A percentile compares a stretch with the other conserved stretches of the same genome.
phyloP scores from a whole-genome alignment of 2,329 filamentous ascomycete genomes.

The Hymenoscyphus linearis region DNA sequence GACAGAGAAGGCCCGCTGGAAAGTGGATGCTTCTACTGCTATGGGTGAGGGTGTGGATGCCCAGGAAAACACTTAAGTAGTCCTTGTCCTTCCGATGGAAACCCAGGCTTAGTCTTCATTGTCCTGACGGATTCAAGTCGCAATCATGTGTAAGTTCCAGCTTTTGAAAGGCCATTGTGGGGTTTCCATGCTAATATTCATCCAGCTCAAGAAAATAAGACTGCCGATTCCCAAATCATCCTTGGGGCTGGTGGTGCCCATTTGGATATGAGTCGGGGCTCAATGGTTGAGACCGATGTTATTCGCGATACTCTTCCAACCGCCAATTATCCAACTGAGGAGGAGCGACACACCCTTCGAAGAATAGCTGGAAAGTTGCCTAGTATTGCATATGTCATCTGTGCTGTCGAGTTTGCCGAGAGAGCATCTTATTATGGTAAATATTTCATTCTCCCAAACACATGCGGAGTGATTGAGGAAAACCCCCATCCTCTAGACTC shows the following conservation, averaged over 20 bases:
- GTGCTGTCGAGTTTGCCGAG: constrained; percentile 70
- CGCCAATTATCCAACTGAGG: constrained; percentile 40
- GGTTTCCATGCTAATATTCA: background rate
- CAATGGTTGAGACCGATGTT: constrained; percentile 5
- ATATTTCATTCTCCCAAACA: background rate
- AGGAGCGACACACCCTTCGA: constrained; percentile 55
- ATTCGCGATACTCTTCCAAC: background rate
- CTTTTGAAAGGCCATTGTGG: background rate
- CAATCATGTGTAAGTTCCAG: background rate
- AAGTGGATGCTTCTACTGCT: background rate
- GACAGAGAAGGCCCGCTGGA: background rate
- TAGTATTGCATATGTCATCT: constrained; percentile 63
- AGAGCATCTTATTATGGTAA: constrained; percentile 43
- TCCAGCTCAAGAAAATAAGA: constrained; percentile 14
- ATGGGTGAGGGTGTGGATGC: background rate
- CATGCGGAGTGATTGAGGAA: background rate
- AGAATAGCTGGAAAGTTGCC: constrained; percentile 61
- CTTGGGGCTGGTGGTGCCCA: constrained; percentile 12
- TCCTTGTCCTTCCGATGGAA: background rate
- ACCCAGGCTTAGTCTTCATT: background rate
- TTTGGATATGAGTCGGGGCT: constrained; percentile 12
- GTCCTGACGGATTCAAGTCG: background rate
- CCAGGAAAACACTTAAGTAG: constrained; percentile 6
- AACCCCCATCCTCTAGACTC: constrained; percentile 51
- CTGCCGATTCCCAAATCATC: constrained; percentile 10